Percentiles rank a stretch among this genome's conserved stretches.
Evolutionary conservation across 2,329 filamentous ascomycete species (phyloP).

Genomic region (Sporothrix humicola): DNA sequence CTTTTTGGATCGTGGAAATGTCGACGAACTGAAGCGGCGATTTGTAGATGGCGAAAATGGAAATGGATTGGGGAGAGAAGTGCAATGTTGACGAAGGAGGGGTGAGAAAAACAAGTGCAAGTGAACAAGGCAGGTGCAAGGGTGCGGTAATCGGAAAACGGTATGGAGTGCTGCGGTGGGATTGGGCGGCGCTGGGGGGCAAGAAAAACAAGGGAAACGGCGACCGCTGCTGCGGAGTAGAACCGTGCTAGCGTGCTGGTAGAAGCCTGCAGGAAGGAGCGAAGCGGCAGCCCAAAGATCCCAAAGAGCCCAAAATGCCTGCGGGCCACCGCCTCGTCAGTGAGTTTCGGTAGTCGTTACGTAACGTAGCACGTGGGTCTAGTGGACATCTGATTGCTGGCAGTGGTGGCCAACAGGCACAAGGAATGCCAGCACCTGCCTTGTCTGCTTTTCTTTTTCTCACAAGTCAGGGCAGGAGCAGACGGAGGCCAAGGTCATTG

Average conservation of each 20-base stretch:
- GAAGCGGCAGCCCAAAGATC: not conserved
- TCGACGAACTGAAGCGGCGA: slow-evolving; percentile 20
- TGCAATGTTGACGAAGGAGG: slow-evolving; percentile 26
- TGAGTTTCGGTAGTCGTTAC: slow-evolving; percentile 5
- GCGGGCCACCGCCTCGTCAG: slow-evolving; percentile 14
- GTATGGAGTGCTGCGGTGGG: slow-evolving; percentile 22
- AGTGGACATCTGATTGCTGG: slow-evolving; percentile 29
- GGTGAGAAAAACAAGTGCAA: slow-evolving; percentile 27
- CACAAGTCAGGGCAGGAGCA: slow-evolving; percentile 2
- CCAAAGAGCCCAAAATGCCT: not conserved
- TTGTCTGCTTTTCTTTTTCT: not conserved
- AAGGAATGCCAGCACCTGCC: slow-evolving; percentile 11
- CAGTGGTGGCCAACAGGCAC: slow-evolving; percentile 9
- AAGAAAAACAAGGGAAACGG: slow-evolving; percentile 21
- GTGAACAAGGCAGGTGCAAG: slow-evolving; percentile 9
- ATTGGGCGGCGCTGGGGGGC: slow-evolving; percentile 26
- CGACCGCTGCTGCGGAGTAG: slow-evolving; percentile 17
- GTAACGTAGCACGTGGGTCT: slow-evolving; percentile 30
- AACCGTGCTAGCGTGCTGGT: not conserved
- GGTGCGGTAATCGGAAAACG: slow-evolving; percentile 23
- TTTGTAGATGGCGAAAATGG: slow-evolving; percentile 22
- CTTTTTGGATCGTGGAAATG: slow-evolving; percentile 10
- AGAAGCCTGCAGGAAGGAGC: slow-evolving; percentile 5
- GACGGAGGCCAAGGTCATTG: not conserved
- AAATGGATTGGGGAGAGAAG: slow-evolving; percentile 24